Base-by-base conservation (phyloP, 1,139 yeast species). In the Debaryomyces psychrophilus region DNA sequence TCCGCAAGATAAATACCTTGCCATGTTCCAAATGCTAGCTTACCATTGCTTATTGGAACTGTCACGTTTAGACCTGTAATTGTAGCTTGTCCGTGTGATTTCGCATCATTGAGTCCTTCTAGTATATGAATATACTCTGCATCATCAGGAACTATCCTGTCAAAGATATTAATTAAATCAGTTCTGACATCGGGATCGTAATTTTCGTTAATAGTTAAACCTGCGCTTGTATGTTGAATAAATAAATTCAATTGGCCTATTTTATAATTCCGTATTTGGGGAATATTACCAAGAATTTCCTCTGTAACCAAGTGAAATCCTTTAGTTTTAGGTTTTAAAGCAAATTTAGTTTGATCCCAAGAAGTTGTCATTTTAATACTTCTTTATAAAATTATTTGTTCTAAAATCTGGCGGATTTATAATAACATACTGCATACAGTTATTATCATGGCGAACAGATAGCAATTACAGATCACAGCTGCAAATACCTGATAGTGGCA, bases 41-140 rank as follows among this genome's bases (percentile, higher is more conserved):
- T 64, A 0, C 95, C 95, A 55, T 86, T 79, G 14, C 76, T 61
- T 44, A 87, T 86, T 1, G 95, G 95, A 41, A 87, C 80, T 11
- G 79, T 71, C 36, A 87, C 68, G 9, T 82, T 76, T 2, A 81
- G 85, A 22, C 95, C 95, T 8, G 86, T 76, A 41, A 85, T 66
- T 36, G 83, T 68, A 28, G 87, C 76, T 58, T 86, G 83, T 47
- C 84, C 81, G 62, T 87, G 95, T 0, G 90, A 88, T 1, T 93
- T 89, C 89, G 86, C 85, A 61, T 87, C 95, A 61, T 87, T 93
- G 1, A 87, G 80, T 1, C 88, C 95, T 64, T 87, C 95, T 49
- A 84, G 92, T 1, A 75, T 77, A 59, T 87, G 93, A 36, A 79
- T 67, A 55, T 82, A 83, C 39, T 72, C 71, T 48, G 77, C 81